phyloP scores from a whole-genome alignment of 2,329 filamentous ascomycete species.

The Triangularia setosa region DNA sequence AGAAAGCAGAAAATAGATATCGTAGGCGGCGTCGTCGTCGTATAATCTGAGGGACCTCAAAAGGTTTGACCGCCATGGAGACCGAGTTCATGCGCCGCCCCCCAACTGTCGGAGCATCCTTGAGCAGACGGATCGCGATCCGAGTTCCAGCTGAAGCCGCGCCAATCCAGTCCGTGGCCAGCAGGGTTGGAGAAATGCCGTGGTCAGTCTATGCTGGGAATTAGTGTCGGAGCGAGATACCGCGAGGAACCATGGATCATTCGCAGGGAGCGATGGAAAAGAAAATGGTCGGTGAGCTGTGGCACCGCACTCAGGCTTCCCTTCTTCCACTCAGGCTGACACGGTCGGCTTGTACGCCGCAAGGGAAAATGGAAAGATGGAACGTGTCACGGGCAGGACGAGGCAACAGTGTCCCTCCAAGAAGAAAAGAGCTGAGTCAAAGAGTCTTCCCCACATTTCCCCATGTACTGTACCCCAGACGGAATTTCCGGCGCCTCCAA shows the following conservation, averaged over 20 bases:
- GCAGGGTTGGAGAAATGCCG: neutral
- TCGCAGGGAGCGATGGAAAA: neutral
- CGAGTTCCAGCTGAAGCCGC: neutral
- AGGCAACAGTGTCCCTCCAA: neutral
- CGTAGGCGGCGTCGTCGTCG: neutral
- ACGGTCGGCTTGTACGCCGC: neutral
- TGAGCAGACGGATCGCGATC: neutral
- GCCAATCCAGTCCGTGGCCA: neutral
- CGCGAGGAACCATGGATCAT: neutral
- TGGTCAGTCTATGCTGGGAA: neutral
- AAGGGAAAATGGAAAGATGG: neutral
- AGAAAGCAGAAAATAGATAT: conserved; percentile 5
- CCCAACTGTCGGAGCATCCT: neutral
- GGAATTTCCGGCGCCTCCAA: conserved; percentile 7
- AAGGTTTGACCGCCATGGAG: neutral
- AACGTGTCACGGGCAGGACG: neutral
- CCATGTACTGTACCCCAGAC: conserved; percentile 12
- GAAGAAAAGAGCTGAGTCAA: neutral
- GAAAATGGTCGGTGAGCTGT: neutral
- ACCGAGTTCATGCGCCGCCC: conserved; percentile 6
- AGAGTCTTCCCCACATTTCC: conserved; percentile 16
- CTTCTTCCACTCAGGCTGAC: neutral
- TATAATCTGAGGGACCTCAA: conserved; percentile 1
- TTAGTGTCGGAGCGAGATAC: neutral
- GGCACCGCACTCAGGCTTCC: neutral